Evolutionary conservation across 495 filamentous ascomycete genomes (phyloP), one percentile per base, ranked within the genome.

Genomic region (Zalerion maritima): DNA sequence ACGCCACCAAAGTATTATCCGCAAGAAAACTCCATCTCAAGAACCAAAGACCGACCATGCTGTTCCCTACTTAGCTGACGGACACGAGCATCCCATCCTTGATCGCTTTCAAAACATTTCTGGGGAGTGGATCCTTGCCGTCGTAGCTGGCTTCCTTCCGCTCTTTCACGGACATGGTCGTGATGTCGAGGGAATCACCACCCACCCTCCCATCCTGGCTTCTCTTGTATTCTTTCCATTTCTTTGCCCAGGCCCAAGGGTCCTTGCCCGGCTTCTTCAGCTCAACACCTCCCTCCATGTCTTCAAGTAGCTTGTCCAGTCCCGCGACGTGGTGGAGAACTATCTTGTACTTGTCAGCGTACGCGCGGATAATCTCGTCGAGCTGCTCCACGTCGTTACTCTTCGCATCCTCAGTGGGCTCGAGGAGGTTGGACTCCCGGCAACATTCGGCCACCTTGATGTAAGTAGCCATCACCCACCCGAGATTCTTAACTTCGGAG

Each of bases 151-250:
- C 28, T 20, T 3, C 31, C 39, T 50, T 52, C 20, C 54, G 40
- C 35, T 43, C 28, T 3, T 39, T 37, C 16, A 42, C 35, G 8
- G 39, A 28, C 52, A 44, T 49, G 1, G 47, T 45, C 1, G 52
- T 58, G 29, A 55, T 43, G 18, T 58, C 54, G 10, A 52, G 25
- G 2, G 18, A 11, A 28, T 58, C 54, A 3, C 54, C 54, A 5
- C 52, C 52, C 10, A 58, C 54, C n/a, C 17, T 24, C 1, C 26
- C 22, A 13, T 11, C 30, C 1, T 26, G 14, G 10, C 27, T 18
- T 6, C 4, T 19, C 14, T 24, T 36, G 28, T 46, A 49, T 5
- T n/a, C 26, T 26, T 37, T 46, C 18, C 40, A 24, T 6, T 18
- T 24, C 21, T 31, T 37, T 2, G 15, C 31, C 29, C 31, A 47